Conservation (phyloP, 192 early-diverging fungal species). For the Entomortierella chlamydospora region DNA sequence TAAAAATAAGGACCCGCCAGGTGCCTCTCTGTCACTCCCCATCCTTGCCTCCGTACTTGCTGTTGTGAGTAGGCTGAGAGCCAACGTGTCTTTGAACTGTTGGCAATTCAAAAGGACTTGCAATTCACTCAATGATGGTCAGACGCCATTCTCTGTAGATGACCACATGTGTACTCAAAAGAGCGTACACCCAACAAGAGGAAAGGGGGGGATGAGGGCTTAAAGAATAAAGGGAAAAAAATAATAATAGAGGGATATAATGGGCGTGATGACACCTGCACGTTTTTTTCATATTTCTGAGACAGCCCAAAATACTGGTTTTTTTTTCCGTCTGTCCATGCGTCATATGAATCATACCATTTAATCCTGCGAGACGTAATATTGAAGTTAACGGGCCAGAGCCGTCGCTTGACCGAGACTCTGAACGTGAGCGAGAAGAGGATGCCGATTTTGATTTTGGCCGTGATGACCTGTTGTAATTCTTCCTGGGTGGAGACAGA, state of each 20-base stretch:
- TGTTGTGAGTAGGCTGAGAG: neutral
- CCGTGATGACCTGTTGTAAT: slow-evolving; percentile 14
- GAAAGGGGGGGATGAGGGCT: neutral
- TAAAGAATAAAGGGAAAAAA: neutral
- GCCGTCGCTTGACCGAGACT: slow-evolving; percentile 41
- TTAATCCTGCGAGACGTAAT: slow-evolving; percentile 36
- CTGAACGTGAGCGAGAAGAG: slow-evolving; percentile 35
- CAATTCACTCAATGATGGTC: neutral
- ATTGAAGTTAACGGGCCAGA: slow-evolving; percentile 25
- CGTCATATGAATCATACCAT: slow-evolving; percentile 19
- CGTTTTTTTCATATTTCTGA: slow-evolving; percentile 41
- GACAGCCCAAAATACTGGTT: neutral
- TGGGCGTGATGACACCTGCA: slow-evolving; percentile 15
- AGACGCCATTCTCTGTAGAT: too few species aligned
- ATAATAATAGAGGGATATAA: neutral
- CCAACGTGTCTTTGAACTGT: neutral
- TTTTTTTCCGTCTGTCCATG: neutral
- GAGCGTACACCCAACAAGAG: neutral
- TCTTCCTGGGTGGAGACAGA: slow-evolving; percentile 23
- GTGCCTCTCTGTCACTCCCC: slow-evolving; percentile 7
- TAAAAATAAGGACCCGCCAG: slow-evolving; percentile 23
- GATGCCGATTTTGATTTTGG: slow-evolving; percentile 44
- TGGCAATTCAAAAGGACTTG: neutral
- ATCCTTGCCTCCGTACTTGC: slow-evolving; percentile 10
- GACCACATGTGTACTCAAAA: too few species aligned